These are phyloP conservation scores for Beta vulgaris DNA, from an alignment of 148 eudicot genomes.

Conservation along the genomic window DNA sequence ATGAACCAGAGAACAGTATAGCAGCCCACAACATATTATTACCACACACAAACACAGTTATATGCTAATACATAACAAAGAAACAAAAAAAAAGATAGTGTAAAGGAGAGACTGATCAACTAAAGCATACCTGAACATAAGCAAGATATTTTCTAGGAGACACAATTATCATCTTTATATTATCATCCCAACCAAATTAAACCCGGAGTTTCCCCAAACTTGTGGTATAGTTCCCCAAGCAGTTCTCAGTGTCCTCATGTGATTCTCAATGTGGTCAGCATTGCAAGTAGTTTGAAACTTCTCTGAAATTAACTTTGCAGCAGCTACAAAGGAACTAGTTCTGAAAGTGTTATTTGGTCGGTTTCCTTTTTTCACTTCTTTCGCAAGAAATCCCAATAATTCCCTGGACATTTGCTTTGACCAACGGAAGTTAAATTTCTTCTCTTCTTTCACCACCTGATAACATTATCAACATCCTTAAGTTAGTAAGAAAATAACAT, in stretches of 20 bases:
- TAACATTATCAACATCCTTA: not conserved
- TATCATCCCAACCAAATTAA: slow-evolving; percentile 3
- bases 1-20: too few relatives aligned
- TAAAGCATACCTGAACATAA: not conserved
- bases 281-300: not conserved
- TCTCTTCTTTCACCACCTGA: not conserved
- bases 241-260: not conserved
- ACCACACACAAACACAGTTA: too few relatives aligned
- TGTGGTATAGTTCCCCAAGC: not conserved
- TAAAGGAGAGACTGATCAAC: too few relatives aligned
- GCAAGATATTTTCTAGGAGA: too few relatives aligned
- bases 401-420: too few relatives aligned
- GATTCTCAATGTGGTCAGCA: not conserved
- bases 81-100: too few relatives aligned
- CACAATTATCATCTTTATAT: not conserved
- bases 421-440: too few relatives aligned
- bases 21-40: too few relatives aligned
- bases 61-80: too few relatives aligned
- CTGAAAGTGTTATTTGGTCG: not conserved
- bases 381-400: not conserved
- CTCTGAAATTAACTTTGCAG: not conserved
- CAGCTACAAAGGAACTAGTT: not conserved
- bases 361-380: not conserved
- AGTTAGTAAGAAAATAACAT: too few relatives aligned
- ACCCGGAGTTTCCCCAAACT: not conserved